Evolutionary conservation across 1,284 basidiomycete genomes (phyloP).

Genomic region (Melanopsichium pennsylvanicum): DNA sequence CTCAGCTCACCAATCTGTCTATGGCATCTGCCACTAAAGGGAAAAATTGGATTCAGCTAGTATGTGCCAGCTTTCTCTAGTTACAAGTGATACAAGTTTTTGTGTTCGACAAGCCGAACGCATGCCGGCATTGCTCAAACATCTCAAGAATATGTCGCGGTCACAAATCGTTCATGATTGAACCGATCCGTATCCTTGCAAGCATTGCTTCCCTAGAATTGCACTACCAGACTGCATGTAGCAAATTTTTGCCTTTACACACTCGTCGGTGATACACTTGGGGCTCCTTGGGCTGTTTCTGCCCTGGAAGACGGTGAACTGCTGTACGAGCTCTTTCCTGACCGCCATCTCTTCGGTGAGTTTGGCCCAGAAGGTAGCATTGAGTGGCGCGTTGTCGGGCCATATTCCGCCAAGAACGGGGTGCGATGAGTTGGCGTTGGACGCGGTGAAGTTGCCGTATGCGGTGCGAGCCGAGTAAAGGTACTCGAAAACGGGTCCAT

Average conservation of each 20-base stretch:
- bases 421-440: constrained; percentile 17
- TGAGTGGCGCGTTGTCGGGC: constrained; percentile 75
- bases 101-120: too few species aligned
- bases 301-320: constrained; percentile 77
- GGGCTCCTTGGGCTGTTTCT: constrained; percentile 72
- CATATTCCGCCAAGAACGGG: constrained; percentile 66
- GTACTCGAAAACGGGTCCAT: constrained; percentile 75
- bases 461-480: constrained; percentile 78
- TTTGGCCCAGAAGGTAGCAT: constrained; percentile 83
- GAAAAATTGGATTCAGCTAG: too few species aligned
- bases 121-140: too few species aligned
- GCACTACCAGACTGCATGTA: constrained; percentile 78
- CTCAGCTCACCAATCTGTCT: too few species aligned
- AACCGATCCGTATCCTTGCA: constrained; percentile 74
- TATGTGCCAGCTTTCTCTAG: too few species aligned
- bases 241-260: constrained; percentile 76
- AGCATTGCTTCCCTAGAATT: constrained; percentile 73
- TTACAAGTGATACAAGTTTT: too few species aligned
- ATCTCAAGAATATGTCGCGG: too few species aligned
- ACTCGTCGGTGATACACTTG: constrained; percentile 72
- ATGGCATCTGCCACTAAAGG: too few species aligned
- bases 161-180: too few species aligned
- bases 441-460: constrained; percentile 71
- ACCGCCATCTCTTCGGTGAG: constrained; percentile 78
- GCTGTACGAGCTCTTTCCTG: constrained; percentile 73